Base-by-base conservation (phyloP, 2,329 filamentous ascomycete species). In the Trichoderma citrinoviride region DNA sequence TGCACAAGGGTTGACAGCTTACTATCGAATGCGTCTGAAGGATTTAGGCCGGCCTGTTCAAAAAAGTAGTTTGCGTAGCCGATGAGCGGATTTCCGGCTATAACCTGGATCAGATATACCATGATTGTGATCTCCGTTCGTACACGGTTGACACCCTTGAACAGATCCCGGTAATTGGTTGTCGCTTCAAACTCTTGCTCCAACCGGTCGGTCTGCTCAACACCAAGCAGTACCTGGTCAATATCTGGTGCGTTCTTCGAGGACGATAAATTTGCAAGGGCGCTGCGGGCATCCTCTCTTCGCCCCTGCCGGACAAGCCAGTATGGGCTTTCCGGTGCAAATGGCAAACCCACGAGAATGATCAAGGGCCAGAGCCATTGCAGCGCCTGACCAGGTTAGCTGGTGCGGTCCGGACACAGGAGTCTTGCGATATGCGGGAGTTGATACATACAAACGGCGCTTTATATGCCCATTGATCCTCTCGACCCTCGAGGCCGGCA, bases 101-200 rank as follows among this genome's bases (percentile, higher is more conserved):
- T 77, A 21, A 88, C 87, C 70, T 90, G 87, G 3, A 87, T 87
- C 3, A 84, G 82, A 78, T 87, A 90, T 7, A 87, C 85, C 73
- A 87, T 87, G 66, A 80, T 78, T 4, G 82, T 80, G 40, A 86
- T 84, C 70, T 85, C 83, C 0, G 83, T 85, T 21, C 83, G 80
- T n/a, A 82, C 77, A 19, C 79, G 71, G 66, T 83, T 83, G 44
- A 77, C 75, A 0, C 80, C 81, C 49, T 74, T 79, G 69, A 86
- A 80, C 54, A 82, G 84, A 66, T 85, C 83, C 25, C 74, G 19
- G 67, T 85, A 86, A 1, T 77, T 80, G 33, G 80, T 81, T 0
- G 80, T 81, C 2, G 78, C 77, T 64, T 82, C 78, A 63, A 79
- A 76, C 58, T 83, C 79, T 64, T 81, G 77, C 71, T 88, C 86